A percentile compares a stretch with the other conserved stretches of the same genome.
These are phyloP conservation scores for Fusarium bactridioides DNA, from an alignment of 2,329 filamentous ascomycete genomes.

Conservation along the genomic window DNA sequence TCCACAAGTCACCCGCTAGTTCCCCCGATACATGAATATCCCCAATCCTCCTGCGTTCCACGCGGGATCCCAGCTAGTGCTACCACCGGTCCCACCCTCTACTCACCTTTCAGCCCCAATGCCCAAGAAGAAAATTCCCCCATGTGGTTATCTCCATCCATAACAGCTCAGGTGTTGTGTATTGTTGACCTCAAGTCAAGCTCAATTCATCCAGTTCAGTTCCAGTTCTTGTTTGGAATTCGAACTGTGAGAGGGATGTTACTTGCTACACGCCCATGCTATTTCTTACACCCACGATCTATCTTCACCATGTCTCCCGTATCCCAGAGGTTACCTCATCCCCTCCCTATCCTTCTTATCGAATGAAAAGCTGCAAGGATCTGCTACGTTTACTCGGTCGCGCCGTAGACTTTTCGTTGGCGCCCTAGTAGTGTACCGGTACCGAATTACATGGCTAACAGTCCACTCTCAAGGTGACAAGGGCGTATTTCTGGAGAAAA, in stretches of 20 bases:
- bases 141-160: slow-evolving; percentile 37
- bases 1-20: not conserved
- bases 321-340: slow-evolving; percentile 30
- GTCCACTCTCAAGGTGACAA: slow-evolving; percentile 28
- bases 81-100: slow-evolving; percentile 19
- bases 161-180: slow-evolving; percentile 1
- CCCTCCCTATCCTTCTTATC: slow-evolving; percentile 18
- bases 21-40: slow-evolving; percentile 39
- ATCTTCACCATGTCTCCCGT: slow-evolving; percentile 10
- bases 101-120: slow-evolving; percentile 38
- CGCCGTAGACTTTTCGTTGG: slow-evolving; percentile 39
- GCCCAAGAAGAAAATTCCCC: slow-evolving; percentile 33
- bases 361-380: slow-evolving; percentile 36
- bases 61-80: slow-evolving; percentile 34
- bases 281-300: not conserved
- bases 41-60: slow-evolving; percentile 28
- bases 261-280: slow-evolving; percentile 7
- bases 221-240: not conserved
- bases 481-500: slow-evolving; percentile 22
- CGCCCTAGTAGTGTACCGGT: slow-evolving; percentile 20
- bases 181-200: slow-evolving; percentile 16
- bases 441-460: slow-evolving; percentile 22
- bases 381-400: slow-evolving; percentile 36
- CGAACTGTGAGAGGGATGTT: not conserved
- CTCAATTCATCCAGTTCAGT: not conserved